Evolutionary conservation across 2,329 filamentous ascomycete species (phyloP).

Genomic region (Beauveria sp.): DNA sequence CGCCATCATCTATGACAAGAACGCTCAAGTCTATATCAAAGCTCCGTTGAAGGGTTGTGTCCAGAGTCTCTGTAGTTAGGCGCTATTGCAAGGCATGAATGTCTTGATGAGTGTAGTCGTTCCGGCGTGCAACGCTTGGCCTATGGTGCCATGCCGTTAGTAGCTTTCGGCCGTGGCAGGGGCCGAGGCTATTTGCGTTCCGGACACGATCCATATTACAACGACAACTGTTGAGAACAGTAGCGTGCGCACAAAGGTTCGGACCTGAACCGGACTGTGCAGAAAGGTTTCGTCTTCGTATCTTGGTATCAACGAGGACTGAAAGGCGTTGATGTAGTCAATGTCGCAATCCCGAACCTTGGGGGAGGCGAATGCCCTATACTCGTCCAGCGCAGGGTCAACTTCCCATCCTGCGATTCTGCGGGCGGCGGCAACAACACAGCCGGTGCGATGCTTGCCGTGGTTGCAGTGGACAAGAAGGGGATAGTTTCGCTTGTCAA

Average conservation of each 20-base stretch:
- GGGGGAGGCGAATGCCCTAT: constrained; percentile 55
- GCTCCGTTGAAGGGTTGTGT: background rate
- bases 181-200: constrained; percentile 22
- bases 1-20: constrained; percentile 4
- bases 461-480: constrained; percentile 90
- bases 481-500: constrained; percentile 68
- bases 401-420: constrained; percentile 63
- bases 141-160: background rate
- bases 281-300: constrained; percentile 11
- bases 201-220: constrained; percentile 35
- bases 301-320: constrained; percentile 29
- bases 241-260: constrained; percentile 35
- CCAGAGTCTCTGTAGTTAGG: background rate
- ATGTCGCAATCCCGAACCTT: constrained; percentile 55
- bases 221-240: constrained; percentile 35
- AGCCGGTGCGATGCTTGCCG: constrained; percentile 87
- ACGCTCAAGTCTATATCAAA: background rate
- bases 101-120: background rate
- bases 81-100: background rate
- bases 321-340: constrained; percentile 48
- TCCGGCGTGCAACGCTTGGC: background rate
- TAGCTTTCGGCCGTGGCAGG: background rate
- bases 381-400: constrained; percentile 61
- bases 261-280: constrained; percentile 20
- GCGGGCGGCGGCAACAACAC: constrained; percentile 73